Evolutionary conservation across 768 basidiomycete genomes (phyloP).

Genomic region (Lactarius deliciosus): DNA sequence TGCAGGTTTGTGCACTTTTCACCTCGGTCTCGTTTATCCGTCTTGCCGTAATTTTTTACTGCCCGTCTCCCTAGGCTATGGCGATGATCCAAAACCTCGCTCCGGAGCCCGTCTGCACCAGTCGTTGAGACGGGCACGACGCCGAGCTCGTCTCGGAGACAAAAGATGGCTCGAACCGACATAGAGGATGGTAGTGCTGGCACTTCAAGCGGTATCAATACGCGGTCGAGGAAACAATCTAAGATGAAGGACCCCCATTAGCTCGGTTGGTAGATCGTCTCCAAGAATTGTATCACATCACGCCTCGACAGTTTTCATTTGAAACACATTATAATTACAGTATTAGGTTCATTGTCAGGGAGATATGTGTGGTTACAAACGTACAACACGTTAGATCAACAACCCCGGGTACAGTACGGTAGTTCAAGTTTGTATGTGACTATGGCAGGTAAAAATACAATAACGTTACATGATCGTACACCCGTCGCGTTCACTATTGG

Average conservation of each 20-base stretch:
- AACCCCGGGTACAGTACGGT: constrained; percentile 31
- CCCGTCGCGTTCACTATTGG: constrained; percentile 49
- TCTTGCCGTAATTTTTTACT: not conserved
- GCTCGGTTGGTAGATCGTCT: constrained; percentile 22
- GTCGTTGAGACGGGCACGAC: constrained; percentile 4
- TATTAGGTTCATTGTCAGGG: constrained; percentile 3
- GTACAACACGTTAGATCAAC: constrained; percentile 34
- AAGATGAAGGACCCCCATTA: constrained; percentile 20
- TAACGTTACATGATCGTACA: constrained; percentile 65
- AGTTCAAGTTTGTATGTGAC: constrained; percentile 2
- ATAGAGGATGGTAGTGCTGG: not conserved
- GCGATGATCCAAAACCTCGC: constrained; percentile 30
- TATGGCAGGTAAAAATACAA: constrained; percentile 22
- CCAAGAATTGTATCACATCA: not conserved
- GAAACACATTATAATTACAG: not conserved
- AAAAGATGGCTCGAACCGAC: not conserved
- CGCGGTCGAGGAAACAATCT: constrained; percentile 20
- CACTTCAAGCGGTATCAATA: constrained; percentile 5
- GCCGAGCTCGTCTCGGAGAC: not conserved
- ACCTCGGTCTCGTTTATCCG: not conserved
- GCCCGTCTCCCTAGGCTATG: constrained; percentile 34
- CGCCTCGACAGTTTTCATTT: not conserved
- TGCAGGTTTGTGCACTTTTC: constrained; percentile 46
- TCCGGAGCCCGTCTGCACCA: not conserved
- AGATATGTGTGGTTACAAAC: constrained; percentile 11